These are phyloP conservation scores for Trypanosoma rangeli DNA, from an alignment of 208 protist genomes.

Conservation along the genomic window DNA sequence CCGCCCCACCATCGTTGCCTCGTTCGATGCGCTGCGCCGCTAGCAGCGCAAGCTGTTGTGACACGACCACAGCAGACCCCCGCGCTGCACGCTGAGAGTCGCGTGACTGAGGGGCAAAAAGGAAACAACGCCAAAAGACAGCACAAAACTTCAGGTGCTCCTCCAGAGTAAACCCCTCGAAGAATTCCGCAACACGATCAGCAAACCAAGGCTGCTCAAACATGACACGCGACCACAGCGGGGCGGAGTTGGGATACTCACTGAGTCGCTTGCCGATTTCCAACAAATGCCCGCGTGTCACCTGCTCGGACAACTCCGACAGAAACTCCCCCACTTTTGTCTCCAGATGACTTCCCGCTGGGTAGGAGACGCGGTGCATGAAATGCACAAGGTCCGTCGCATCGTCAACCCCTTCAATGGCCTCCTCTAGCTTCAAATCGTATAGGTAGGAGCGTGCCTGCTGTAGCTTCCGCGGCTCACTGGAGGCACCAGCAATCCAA, in stretches of 20 bases:
- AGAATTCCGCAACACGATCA: neutral
- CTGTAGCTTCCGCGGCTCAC: slow-evolving; percentile 30
- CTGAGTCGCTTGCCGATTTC: slow-evolving; percentile 19
- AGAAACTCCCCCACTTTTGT: slow-evolving; percentile 23
- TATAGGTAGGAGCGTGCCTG: slow-evolving; percentile 40
- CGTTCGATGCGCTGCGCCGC: slow-evolving; percentile 24
- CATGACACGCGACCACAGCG: slow-evolving; percentile 28
- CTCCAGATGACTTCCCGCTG: slow-evolving; percentile 31
- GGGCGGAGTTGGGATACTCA: slow-evolving; percentile 19
- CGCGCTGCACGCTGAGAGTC: neutral
- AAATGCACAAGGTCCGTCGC: slow-evolving; percentile 34
- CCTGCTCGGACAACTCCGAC: neutral
- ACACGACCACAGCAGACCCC: slow-evolving; percentile 6
- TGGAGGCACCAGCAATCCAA: slow-evolving; percentile 43
- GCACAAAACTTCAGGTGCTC: slow-evolving; percentile 22
- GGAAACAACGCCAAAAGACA: slow-evolving; percentile 15
- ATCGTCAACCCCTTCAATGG: slow-evolving; percentile 37
- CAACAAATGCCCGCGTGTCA: slow-evolving; percentile 18
- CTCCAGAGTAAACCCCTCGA: slow-evolving; percentile 15
- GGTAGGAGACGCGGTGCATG: slow-evolving; percentile 41
- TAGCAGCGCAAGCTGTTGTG: slow-evolving; percentile 15
- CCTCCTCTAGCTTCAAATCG: slow-evolving; percentile 30
- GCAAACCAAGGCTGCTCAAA: slow-evolving; percentile 24
- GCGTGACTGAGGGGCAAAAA: neutral
- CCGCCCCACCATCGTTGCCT: neutral